Base-by-base conservation (phyloP, 2,329 filamentous ascomycete genomes). In the Xylariomycetidae sp. region DNA sequence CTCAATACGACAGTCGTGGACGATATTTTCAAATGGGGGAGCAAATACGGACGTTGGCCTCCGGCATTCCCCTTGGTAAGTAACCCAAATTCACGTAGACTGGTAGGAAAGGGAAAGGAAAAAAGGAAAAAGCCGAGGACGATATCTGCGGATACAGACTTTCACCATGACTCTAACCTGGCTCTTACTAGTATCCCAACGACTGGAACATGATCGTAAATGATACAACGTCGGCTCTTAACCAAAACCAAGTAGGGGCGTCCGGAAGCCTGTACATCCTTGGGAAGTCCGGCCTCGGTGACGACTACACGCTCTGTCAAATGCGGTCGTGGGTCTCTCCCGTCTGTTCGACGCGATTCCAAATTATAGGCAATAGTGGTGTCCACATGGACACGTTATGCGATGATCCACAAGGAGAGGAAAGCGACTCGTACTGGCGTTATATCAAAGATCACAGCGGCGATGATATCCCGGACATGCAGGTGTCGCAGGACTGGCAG, bases 221-320 rank as follows among this genome's bases (percentile, higher is more conserved):
- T n/a, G 20, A 23, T n/a, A 23, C 20, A n/a, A 23, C 20, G n/a
- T 23, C n/a, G 20, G 20, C 20, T n/a, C 20, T 23, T 8, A n/a
- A 23, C n/a, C 8, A 23, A n/a, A n/a, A n/a, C 8, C 20, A 8
- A 8, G 20, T 23, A 23, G 20, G 20, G 8, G 8, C 20, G 8
- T 23, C 20, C n/a, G 20, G 20, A 8, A 23, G 20, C n/a, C 11
- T 31, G 8, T 31, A 31, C 18, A 19, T 31, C 16, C 16, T 31
- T 7, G 29, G 16, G 10, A 31, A 20, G 17, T 22, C 16, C 5
- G 18, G 18, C 5, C 8, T 11, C n/a, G 22, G 9, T 6, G 16
- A 17, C 9, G 29, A 31, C 29, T 31, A n/a, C 15, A 20, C 29
- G 5, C 16, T 31, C 16, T 31, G 29, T 18, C 29, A 31, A n/a